Base-by-base conservation (phyloP, 345 rosid genomes). In the Salix suchowensis region DNA sequence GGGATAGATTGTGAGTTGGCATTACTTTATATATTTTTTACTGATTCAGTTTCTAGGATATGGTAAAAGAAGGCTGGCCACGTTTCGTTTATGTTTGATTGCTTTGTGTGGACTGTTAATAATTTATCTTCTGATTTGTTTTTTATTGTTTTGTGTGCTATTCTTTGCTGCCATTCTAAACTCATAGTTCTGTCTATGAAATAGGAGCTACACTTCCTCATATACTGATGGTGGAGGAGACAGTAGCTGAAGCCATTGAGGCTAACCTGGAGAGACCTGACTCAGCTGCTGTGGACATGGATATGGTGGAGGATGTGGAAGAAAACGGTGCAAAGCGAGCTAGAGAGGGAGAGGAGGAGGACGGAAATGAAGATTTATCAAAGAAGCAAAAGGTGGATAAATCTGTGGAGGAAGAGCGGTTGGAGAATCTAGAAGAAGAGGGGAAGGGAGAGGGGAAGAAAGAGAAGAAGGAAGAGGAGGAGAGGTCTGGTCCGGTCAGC, bases 301-400 rank as follows among this genome's bases (percentile, higher is more conserved):
- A 79, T 74, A 39, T 74, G 32, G 65, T 36, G 13, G 74, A 36
- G 23, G 72, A 67, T 19, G 37, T 34, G 52, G 75, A 70, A 6
- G 44, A 15, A 4, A 74, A 73, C 48, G 77, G 44, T 7, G 62
- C 30, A 10, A 79, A 79, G 69, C 69, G 82, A 46, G 15, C 68
- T 23, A 67, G 81, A 21, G 77, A 55, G 42, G 64, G 34, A 5
- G 73, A 68, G 26, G 68, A 58, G 30, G 61, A 48, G 52, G 82
- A 50, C 46, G 37, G 37, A 40, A 75, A 74, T 60, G 88, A 64
- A 54, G 88, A 80, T 23, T 82, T 65, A n/a, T 61, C 82, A 6
- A 90, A 90, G 87, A 91, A 89, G 84, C 94, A 80, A 84, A 90
- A 89, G 79, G 82, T 76, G 65, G 87, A 67, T 13, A 46, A 64